Evolutionary conservation across 2,329 filamentous ascomycete genomes (phyloP), one percentile per base, ranked within the genome.

Genomic region (Didymella glomerata): DNA sequence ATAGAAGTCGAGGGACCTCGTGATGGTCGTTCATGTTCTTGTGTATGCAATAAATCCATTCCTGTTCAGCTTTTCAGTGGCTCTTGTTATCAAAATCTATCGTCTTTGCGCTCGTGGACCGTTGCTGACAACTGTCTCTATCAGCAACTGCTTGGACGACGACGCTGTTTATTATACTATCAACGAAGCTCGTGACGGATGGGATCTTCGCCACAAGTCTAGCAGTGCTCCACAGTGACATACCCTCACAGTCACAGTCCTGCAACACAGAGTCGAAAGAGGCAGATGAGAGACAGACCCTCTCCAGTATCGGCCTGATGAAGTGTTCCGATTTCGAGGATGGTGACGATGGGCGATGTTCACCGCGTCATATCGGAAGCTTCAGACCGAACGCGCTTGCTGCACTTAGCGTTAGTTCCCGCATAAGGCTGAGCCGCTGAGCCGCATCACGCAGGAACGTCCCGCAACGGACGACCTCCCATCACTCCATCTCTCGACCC

Each of bases 401-500:
- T 16, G 28, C 36, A 20, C 4, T 36, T 41, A 41, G 48, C 45
- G 40, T 40, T 59, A 59, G 56, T 27, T 34, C 22, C 56, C 56
- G 56, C 41, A 14, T 36, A 59, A 28, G 56, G 56, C 56, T 59
- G 56, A 59, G 36, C 32, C 14, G 32, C 18, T 20, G 36, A 40
- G 50, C 50, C 56, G 50, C 56, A 10, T 13, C 54, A 45, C 42
- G 45, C 49, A 54, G 20, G 45, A 49, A 59, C 50, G 50, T 59
- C 28, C 50, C 56, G 56, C 51, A 18, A 41, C 51, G 46, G 47
- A 51, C 46, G 34, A 54, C 56, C 30, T 49, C 46, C 30, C 46
- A n/a, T 30, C 56, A 49, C 56, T 46, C 56, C 50, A 51, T 54
- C 56, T 47, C 54, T 47, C 22, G 47, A 54, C 50, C 50, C 56